These are phyloP conservation scores for Quercus mongolica DNA, from an alignment of 306 rosid species.

Conservation along the genomic window DNA sequence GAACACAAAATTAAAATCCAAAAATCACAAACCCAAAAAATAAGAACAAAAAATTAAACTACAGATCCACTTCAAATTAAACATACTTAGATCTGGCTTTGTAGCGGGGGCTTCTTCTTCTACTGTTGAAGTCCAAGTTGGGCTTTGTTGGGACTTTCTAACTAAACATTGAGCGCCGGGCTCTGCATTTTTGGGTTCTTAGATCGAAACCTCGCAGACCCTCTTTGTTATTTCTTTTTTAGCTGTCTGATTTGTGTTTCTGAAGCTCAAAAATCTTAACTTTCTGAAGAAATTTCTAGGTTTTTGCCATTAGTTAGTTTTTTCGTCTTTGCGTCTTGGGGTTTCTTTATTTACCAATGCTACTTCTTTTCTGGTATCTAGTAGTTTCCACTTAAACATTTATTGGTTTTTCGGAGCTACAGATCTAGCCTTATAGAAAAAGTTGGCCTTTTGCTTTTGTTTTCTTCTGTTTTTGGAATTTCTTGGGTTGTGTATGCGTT, in stretches of 20 bases:
- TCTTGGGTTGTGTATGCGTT: conserved; percentile 3
- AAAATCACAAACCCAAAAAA: no score
- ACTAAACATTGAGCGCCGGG: not conserved
- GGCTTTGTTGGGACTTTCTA: conserved; percentile 2
- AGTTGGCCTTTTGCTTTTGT: not conserved
- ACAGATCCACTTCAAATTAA: no score
- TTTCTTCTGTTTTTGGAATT: not conserved
- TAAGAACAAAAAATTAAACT: no score
- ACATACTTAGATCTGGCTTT: no score
- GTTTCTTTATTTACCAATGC: conserved; percentile 14
- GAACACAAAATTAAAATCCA: no score
- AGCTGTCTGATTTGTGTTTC: conserved; percentile 11
- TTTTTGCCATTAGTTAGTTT: not conserved
- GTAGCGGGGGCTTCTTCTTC: not conserved
- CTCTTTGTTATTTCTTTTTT: not conserved
- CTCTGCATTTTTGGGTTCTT: conserved; percentile 20
- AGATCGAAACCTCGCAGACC: conserved; percentile 20
- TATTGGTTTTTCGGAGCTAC: conserved; percentile 4
- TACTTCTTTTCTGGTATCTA: not conserved
- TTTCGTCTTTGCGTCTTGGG: not conserved
- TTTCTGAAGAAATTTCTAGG: conserved; percentile 27
- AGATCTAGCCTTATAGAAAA: conserved; percentile 41
- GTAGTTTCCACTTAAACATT: not conserved
- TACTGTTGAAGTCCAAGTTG: not conserved
- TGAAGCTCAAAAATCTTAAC: conserved; percentile 3